Percentiles rank a stretch among this genome's conserved stretches.
Conservation (phyloP, 257 asterid species). For the Capsicum baccatum region DNA sequence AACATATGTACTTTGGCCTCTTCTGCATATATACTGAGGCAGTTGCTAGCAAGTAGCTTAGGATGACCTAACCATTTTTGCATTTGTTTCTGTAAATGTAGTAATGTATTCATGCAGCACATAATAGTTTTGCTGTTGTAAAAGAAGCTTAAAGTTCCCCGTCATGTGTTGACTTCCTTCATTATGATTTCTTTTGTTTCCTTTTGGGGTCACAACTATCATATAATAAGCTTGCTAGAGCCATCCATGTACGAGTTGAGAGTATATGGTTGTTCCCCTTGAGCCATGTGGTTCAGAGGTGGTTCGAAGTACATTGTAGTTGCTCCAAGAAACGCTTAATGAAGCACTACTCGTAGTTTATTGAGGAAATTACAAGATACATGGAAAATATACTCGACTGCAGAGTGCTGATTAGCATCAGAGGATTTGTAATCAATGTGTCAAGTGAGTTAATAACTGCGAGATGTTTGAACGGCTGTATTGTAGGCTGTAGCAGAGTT, state of each 20-base stretch:
- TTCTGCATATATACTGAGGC: not conserved
- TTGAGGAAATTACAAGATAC: not conserved
- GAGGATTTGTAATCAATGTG: not conserved
- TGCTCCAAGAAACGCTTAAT: not conserved
- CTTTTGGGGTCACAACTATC: not conserved
- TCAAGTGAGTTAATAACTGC: not conserved
- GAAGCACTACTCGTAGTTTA: too few relatives aligned
- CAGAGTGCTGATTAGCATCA: not conserved
- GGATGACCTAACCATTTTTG: not conserved
- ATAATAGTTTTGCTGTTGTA: not conserved
- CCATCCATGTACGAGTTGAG: not conserved
- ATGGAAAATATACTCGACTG: not conserved
- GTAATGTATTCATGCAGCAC: not conserved
- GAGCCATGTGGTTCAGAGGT: not conserved
- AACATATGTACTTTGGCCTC: not conserved
- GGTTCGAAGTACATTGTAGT: not conserved
- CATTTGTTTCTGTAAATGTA: not conserved
- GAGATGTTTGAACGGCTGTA: too few relatives aligned
- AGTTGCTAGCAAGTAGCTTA: constrained; percentile 11
- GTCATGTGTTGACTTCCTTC: not conserved
- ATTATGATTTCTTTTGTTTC: not conserved
- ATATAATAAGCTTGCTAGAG: not conserved
- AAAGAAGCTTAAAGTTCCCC: not conserved
- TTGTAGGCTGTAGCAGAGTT: too few relatives aligned
- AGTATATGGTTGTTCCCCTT: not conserved